Conservation (phyloP, 345 rosid genomes). For the Lepidium sativum region DNA sequence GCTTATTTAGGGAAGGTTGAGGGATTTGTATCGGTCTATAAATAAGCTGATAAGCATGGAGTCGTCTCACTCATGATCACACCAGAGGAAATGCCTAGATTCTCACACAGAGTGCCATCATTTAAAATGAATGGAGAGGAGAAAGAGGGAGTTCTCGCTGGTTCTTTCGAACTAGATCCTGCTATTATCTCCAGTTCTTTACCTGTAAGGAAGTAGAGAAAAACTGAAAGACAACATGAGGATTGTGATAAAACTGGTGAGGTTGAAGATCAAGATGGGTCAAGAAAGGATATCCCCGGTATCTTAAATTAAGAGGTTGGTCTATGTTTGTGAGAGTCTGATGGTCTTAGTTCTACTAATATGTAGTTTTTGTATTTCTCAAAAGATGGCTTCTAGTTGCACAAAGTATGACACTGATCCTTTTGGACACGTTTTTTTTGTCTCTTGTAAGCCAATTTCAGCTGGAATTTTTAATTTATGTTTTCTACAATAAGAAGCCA, state of each 20-base stretch:
- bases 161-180: constrained; percentile 72
- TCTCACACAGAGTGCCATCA: constrained; percentile 72
- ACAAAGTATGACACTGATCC: too few species aligned
- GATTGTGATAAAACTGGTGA: too few species aligned
- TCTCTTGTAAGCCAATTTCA: not conserved
- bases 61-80: constrained; percentile 21
- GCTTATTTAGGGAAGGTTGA: constrained; percentile 50
- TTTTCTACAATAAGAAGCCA: not conserved
- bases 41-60: constrained; percentile 21
- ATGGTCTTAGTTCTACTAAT: not conserved
- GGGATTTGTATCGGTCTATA: constrained; percentile 63
- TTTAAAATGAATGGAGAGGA: constrained; percentile 54
- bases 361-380: not conserved
- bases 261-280: too few species aligned
- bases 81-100: constrained; percentile 41
- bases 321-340: not conserved
- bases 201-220: too few species aligned
- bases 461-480: not conserved
- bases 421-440: not conserved
- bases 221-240: too few species aligned
- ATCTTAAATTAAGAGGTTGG: not conserved
- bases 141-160: constrained; percentile 52
- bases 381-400: not conserved
- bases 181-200: constrained; percentile 37
- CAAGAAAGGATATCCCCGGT: too few species aligned